Percentiles rank a stretch among this genome's conserved stretches.
Conservation (phyloP, 257 asterid genomes). For the Capsicum baccatum region DNA sequence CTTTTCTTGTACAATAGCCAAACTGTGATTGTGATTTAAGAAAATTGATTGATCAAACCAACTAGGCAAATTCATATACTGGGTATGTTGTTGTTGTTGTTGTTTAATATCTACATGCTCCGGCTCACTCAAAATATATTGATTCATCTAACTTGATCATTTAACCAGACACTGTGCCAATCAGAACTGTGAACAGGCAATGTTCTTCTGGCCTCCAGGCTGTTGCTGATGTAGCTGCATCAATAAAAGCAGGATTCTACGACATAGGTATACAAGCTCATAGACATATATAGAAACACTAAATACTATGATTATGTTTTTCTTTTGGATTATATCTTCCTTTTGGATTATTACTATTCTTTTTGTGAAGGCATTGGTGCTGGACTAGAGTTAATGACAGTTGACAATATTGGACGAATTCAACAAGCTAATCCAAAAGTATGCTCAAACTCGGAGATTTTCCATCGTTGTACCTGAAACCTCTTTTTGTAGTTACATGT, state of each 20-base stretch:
- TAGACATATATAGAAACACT: not conserved
- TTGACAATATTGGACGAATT: slow-evolving; percentile 49
- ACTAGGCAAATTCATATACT: not conserved
- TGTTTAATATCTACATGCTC: not conserved
- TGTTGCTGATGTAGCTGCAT: slow-evolving; percentile 95
- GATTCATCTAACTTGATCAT: slow-evolving; percentile 19
- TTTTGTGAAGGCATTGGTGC: slow-evolving; percentile 77
- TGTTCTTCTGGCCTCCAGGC: slow-evolving; percentile 97
- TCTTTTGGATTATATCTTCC: not conserved
- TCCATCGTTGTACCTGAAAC: not conserved
- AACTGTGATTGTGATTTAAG: not conserved
- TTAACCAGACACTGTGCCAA: slow-evolving; percentile 70
- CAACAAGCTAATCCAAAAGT: slow-evolving; percentile 62
- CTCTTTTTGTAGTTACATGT: slow-evolving; percentile 8
- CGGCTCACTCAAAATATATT: not conserved
- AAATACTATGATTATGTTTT: not conserved
- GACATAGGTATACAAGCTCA: slow-evolving; percentile 62
- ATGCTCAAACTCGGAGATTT: slow-evolving; percentile 29
- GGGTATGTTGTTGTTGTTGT: too few relatives aligned
- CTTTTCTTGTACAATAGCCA: not conserved
- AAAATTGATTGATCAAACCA: not conserved
- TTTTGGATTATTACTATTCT: slow-evolving; percentile 11
- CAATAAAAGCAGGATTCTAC: slow-evolving; percentile 85
- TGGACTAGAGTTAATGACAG: slow-evolving; percentile 87
- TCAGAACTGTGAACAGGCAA: slow-evolving; percentile 90